These are phyloP conservation scores for Fragaria ananassa DNA, from an alignment of 306 rosid genomes.

Conservation along the genomic window DNA sequence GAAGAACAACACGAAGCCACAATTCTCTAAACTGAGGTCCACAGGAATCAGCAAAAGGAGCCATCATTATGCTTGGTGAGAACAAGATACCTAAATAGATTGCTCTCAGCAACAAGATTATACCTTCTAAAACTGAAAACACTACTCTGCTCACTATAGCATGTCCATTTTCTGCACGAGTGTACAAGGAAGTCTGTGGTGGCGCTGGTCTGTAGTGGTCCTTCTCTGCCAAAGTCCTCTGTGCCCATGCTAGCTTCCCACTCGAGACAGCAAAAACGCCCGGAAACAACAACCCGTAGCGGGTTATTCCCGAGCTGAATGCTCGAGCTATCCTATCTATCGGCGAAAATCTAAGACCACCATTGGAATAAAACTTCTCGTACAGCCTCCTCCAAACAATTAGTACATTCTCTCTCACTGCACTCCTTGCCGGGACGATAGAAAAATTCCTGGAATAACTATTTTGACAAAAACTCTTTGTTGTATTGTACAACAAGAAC, in stretches of 20 bases:
- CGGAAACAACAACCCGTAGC: conserved; percentile 73
- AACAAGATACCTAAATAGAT: conserved; percentile 68
- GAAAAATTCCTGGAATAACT: conserved; percentile 40
- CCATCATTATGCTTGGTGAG: conserved; percentile 87
- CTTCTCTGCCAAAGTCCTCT: conserved; percentile 40
- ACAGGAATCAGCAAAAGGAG: conserved; percentile 68
- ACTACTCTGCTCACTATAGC: conserved; percentile 47
- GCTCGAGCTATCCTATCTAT: conserved; percentile 80
- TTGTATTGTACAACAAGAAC: conserved; percentile 36
- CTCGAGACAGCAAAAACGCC: conserved; percentile 70
- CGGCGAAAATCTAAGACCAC: conserved; percentile 42
- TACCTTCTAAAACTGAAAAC: conserved; percentile 55
- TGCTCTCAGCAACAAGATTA: conserved; percentile 66
- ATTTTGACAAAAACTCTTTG: conserved; percentile 31
- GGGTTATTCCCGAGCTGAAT: conserved; percentile 71
- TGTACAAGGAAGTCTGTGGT: conserved; percentile 52
- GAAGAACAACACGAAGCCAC: conserved; percentile 81
- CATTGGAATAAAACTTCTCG: conserved; percentile 44
- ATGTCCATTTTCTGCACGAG: conserved; percentile 81
- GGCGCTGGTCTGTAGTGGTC: conserved; percentile 34
- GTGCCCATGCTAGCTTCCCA: conserved; percentile 83
- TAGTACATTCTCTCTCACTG: conserved; percentile 47
- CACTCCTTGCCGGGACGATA: conserved; percentile 38
- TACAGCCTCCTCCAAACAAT: conserved; percentile 66
- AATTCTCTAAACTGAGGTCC: conserved; percentile 65